phyloP scores from a whole-genome alignment of 2,329 filamentous ascomycete species.

The Lachnellula suecica region DNA sequence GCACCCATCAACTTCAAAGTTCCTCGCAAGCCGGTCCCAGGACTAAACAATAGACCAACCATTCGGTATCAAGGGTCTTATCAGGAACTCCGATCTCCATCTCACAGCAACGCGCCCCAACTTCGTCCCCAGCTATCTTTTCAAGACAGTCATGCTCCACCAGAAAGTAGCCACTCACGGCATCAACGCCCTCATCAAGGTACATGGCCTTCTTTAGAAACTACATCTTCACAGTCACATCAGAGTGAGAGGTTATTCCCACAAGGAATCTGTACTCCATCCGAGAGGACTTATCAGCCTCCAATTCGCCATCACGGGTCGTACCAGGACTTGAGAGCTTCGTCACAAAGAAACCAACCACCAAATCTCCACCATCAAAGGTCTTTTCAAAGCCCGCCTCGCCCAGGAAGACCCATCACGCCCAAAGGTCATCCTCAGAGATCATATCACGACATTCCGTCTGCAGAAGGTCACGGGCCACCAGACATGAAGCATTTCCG shows the following conservation, averaged over 20 bases:
- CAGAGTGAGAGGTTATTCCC: no score
- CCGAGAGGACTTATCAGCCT: background rate
- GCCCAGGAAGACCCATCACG: no score
- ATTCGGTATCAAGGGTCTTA: background rate
- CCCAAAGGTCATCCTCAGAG: background rate
- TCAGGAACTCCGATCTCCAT: background rate
- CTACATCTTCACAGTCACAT: background rate
- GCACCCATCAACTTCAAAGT: background rate
- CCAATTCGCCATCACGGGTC: background rate
- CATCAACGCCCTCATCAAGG: background rate
- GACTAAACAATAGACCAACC: background rate
- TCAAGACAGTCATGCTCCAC: background rate
- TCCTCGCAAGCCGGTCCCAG: background rate
- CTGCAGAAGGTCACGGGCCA: background rate
- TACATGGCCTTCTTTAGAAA: background rate
- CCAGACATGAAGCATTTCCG: background rate
- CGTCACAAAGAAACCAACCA: background rate
- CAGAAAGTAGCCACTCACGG: background rate
- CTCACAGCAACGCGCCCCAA: background rate
- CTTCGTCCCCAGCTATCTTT: background rate
- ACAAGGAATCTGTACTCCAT: no score
- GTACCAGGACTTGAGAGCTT: background rate
- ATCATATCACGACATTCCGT: background rate
- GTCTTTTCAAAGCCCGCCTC: background rate
- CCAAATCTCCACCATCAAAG: background rate